A percentile compares a stretch with the other conserved stretches of the same genome.
These are phyloP conservation scores for Cucurbitaria berberidis DNA, from an alignment of 2,329 filamentous ascomycete species.

Conservation along the genomic window DNA sequence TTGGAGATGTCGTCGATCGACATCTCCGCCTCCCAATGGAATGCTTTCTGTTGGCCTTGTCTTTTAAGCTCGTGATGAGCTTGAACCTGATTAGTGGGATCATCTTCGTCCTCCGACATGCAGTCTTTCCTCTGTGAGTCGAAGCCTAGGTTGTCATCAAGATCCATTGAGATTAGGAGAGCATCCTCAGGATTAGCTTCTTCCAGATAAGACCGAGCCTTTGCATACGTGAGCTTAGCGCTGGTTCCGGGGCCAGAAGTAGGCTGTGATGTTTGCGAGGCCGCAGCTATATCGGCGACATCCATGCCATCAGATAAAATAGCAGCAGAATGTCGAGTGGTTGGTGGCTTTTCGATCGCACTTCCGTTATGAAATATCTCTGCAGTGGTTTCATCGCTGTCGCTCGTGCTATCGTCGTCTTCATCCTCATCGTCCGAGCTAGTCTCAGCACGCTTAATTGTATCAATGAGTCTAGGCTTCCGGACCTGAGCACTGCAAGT, in stretches of 20 bases:
- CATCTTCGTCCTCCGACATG: constrained; percentile 53
- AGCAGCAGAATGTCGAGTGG: neutral
- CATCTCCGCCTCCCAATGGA: constrained; percentile 61
- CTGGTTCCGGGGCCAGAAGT: constrained; percentile 27
- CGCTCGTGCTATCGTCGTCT: constrained; percentile 34
- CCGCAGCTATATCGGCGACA: constrained; percentile 22
- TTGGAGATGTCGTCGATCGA: constrained; percentile 66
- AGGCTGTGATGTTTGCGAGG: constrained; percentile 39
- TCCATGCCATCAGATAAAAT: constrained; percentile 23
- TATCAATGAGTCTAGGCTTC: constrained; percentile 40
- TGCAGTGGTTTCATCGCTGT: constrained; percentile 23
- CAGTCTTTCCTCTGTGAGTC: constrained; percentile 23
- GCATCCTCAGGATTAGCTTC: constrained; percentile 55
- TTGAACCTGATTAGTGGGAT: constrained; percentile 52
- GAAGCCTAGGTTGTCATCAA: constrained; percentile 31
- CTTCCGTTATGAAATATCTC: no score
- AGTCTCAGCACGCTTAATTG: constrained; percentile 34
- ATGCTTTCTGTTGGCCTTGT: constrained; percentile 63
- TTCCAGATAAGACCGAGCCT: constrained; percentile 64
- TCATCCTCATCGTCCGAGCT: constrained; percentile 34
- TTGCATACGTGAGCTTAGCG: constrained; percentile 64
- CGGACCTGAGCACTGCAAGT: constrained; percentile 29
- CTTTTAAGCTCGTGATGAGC: constrained; percentile 68
- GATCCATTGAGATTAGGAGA: constrained; percentile 43
- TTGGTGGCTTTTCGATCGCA: neutral